Evolutionary conservation across 176 grass and related monocot species (phyloP), one percentile per base, ranked within the genome.

Genomic region (Lolium perenne): DNA sequence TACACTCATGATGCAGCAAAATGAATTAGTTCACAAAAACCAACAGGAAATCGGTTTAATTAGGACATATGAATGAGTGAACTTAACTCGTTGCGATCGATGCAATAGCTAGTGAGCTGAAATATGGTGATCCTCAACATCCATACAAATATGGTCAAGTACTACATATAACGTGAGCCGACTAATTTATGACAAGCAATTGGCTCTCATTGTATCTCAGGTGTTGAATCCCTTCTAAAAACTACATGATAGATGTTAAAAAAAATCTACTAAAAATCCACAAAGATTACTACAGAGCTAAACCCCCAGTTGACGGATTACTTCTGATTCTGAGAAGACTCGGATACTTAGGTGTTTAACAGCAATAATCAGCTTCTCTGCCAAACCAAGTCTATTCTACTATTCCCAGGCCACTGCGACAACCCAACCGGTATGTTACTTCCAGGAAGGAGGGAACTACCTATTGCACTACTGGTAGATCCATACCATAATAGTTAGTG

Each of bases 401-500:
- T 7, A 45, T 7, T 5, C 41, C 41, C 11, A 55, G 26, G 8
- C 26, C 32, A 41, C 64, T 40, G 13, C 43, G 25, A 76, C 56
- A 22, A 64, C 12, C 22, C 56, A 22, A 64, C 12, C 22, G 63
- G 21, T 49, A 58, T 63, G 43, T 64, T 32, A 51, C 20, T 38
- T n/a, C 79, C 43, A 38, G 56, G 12, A 74, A 84, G 7, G 25
- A 84, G 55, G 25, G 17, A 76, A 84, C 48, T 50, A 73, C 5
- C 70, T 50, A 21, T 50, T 16, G 71, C 45, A 74, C 11, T 49
- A 74, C n/a, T 50, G 45, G 62, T 65, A 65, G 62, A 65, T 32
- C 29, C 12, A 65, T 32, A 65, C 25, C 10, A 65, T 7, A 32
- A 65, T 32, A 65, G 57, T 59, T 59, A 10, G 57, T 10, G 8